These are phyloP conservation scores for Vaccinium myrtillus DNA, from an alignment of 148 eudicot species.

Conservation along the genomic window DNA sequence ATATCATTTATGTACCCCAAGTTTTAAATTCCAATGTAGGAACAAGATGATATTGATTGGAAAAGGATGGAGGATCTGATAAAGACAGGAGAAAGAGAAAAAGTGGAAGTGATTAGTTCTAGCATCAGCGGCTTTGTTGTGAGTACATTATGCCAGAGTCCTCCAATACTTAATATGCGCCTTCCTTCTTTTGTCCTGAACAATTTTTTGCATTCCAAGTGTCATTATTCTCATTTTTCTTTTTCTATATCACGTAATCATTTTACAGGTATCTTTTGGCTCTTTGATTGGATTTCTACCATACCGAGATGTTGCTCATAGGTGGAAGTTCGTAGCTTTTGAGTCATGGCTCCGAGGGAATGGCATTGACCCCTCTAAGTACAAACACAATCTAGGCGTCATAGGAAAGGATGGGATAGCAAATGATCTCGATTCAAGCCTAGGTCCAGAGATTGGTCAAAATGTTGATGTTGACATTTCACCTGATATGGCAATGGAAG, in stretches of 20 bases:
- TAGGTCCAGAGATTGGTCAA: constrained; percentile 26
- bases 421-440: constrained; percentile 33
- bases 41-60: constrained; percentile 75
- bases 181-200: background rate
- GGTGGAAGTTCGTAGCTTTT: constrained; percentile 87
- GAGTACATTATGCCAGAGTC: constrained; percentile 23
- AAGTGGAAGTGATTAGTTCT: constrained; percentile 78
- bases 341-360: constrained; percentile 92
- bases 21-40: constrained; percentile 38
- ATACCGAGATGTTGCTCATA: constrained; percentile 78
- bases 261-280: constrained; percentile 77
- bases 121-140: constrained; percentile 92
- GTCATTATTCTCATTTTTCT: background rate
- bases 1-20: constrained; percentile 17
- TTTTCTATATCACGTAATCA: background rate
- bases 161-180: background rate
- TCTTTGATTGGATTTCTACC: constrained; percentile 93
- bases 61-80: constrained; percentile 55
- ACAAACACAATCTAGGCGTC: constrained; percentile 64
- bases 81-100: constrained; percentile 56
- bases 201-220: constrained; percentile 5
- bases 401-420: constrained; percentile 50
- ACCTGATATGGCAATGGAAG: constrained; percentile 75
- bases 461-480: constrained; percentile 44
- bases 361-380: constrained; percentile 77